These are phyloP conservation scores for Angophora floribunda DNA, from an alignment of 345 rosid species.

Conservation along the genomic window DNA sequence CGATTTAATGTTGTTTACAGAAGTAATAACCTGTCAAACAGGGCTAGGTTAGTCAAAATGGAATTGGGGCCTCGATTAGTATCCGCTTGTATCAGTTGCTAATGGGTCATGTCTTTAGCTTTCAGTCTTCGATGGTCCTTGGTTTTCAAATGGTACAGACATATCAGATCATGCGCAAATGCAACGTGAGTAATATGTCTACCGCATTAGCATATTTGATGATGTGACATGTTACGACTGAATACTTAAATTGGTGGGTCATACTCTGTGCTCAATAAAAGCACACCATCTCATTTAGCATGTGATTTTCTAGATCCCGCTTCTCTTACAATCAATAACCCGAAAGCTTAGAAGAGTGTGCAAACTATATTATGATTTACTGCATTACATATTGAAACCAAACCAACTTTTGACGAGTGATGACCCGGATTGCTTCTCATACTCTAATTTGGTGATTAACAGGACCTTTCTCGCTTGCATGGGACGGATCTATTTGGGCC, in stretches of 20 bases:
- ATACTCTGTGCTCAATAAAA: neutral
- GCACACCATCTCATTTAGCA: neutral
- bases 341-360: neutral
- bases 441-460: neutral
- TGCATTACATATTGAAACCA: neutral
- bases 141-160: neutral
- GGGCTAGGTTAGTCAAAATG: neutral
- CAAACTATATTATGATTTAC: neutral
- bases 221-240: neutral
- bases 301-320: neutral
- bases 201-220: neutral
- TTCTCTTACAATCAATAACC: neutral
- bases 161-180: neutral
- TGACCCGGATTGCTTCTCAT: neutral
- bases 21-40: neutral
- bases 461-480: neutral
- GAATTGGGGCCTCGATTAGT: neutral
- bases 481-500: neutral
- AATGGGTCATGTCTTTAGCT: neutral
- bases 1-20: neutral
- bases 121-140: neutral
- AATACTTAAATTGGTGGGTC: neutral
- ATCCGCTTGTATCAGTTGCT: neutral
- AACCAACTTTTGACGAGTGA: neutral
- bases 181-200: neutral